These are phyloP conservation scores for Colletotrichum sojae DNA, from an alignment of 2,329 filamentous ascomycete species.

Conservation along the genomic window DNA sequence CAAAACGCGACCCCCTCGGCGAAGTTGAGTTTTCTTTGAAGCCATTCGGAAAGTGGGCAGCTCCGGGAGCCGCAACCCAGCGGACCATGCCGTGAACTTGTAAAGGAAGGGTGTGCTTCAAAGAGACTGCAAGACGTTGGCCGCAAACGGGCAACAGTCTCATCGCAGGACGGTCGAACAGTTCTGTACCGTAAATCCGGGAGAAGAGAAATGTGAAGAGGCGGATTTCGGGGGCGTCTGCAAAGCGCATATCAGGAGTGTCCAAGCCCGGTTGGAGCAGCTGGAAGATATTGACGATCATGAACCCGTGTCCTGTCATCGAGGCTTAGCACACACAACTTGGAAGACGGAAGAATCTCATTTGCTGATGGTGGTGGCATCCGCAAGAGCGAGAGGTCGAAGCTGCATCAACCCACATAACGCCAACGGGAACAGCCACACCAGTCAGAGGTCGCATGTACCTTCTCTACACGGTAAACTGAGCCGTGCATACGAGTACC, in stretches of 20 bases:
- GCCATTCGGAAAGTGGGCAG: slow-evolving; percentile 34
- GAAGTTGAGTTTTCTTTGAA: slow-evolving; percentile 4
- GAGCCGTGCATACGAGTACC: not conserved
- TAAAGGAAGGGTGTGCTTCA: too few species aligned
- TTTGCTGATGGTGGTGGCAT: slow-evolving; percentile 34
- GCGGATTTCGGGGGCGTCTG: slow-evolving; percentile 1
- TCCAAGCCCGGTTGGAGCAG: slow-evolving; percentile 26
- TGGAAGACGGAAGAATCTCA: slow-evolving; percentile 10
- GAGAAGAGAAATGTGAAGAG: not conserved
- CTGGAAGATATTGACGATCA: slow-evolving; percentile 27
- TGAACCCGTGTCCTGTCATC: slow-evolving; percentile 8
- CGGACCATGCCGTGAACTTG: not conserved
- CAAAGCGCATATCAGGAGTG: slow-evolving; percentile 1
- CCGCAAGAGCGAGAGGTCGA: slow-evolving; percentile 8
- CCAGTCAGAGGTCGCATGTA: not conserved
- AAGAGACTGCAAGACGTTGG: not conserved
- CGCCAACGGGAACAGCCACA: slow-evolving; percentile 36
- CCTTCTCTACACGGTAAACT: not conserved
- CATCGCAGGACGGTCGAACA: not conserved
- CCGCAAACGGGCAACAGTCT: not conserved
- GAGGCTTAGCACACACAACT: slow-evolving; percentile 32
- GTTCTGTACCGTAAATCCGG: not conserved
- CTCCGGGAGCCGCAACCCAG: slow-evolving; percentile 9
- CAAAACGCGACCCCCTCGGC: slow-evolving; percentile 21
- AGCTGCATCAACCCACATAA: slow-evolving; percentile 16